Conservation (phyloP, 1,284 basidiomycete species). For the Sporisorium graminicola region DNA sequence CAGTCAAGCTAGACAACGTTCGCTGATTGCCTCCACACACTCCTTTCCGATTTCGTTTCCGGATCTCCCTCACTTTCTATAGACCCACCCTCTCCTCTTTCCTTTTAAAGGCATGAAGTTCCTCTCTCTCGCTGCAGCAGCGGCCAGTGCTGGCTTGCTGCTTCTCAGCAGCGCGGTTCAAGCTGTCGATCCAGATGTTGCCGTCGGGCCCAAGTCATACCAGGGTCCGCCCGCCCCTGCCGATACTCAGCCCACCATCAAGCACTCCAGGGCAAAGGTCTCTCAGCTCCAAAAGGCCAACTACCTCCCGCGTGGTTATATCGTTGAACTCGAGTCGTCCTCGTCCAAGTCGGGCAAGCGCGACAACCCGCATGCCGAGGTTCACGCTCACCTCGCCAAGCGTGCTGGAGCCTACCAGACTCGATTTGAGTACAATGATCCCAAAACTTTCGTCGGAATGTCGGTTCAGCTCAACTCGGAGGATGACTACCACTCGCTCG, state of each 20-base stretch:
- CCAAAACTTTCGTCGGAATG: constrained; percentile 52
- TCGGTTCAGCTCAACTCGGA: constrained; percentile 51
- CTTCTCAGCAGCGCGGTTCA: constrained; percentile 24
- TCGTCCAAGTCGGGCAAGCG: constrained; percentile 26
- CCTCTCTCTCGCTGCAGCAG: constrained; percentile 44
- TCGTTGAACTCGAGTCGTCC: constrained; percentile 46
- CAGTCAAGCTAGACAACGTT: constrained; percentile 1
- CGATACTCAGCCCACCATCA: constrained; percentile 29
- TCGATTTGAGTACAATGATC: constrained; percentile 51
- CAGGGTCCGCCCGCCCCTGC: constrained; percentile 20
- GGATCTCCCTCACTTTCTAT: background rate
- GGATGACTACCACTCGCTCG: constrained; percentile 46
- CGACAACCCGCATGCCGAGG: constrained; percentile 40
- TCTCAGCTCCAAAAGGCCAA: constrained; percentile 35
- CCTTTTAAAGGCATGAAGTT: constrained; percentile 27
- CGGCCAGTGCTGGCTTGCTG: constrained; percentile 38
- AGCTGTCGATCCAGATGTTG: constrained; percentile 26
- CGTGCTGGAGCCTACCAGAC: constrained; percentile 48
- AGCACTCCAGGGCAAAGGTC: constrained; percentile 31
- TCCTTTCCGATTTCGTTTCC: background rate
- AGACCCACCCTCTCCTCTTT: constrained; percentile 10
- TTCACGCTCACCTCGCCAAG: constrained; percentile 49
- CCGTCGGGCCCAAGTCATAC: constrained; percentile 37
- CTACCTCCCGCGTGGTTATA: constrained; percentile 45
- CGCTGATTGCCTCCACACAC: background rate